A percentile compares a stretch with the other conserved stretches of the same genome.
Conservation (phyloP, 139 green algal genomes). For the Chlamydomonas incerta region DNA sequence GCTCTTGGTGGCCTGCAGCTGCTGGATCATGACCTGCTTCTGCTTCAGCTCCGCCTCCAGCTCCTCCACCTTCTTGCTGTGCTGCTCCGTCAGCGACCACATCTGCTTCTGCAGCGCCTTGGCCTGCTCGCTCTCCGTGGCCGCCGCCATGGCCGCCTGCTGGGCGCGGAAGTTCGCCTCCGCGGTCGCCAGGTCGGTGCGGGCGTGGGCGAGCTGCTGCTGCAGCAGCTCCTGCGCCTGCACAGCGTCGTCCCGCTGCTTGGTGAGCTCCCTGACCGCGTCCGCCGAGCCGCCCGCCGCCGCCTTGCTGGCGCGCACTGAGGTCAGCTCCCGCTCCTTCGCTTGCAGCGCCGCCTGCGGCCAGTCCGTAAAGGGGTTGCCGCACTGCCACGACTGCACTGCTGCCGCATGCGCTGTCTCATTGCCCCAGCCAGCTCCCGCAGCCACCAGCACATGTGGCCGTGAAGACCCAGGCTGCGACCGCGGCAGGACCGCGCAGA, state of each 20-base stretch:
- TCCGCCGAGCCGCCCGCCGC: neutral
- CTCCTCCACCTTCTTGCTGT: constrained; percentile 32
- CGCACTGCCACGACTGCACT: too few relatives aligned
- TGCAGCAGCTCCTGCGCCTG: constrained; percentile 3
- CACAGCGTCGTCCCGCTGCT: constrained; percentile 46
- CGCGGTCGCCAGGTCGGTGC: neutral
- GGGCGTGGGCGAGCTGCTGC: constrained; percentile 24
- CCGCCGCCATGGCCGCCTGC: neutral
- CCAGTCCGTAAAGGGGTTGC: too few relatives aligned
- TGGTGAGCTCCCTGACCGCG: constrained; percentile 44
- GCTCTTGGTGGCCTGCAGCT: constrained; percentile 40
- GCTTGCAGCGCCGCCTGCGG: neutral
- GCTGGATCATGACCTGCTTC: constrained; percentile 17
- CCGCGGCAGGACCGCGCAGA: too few relatives aligned
- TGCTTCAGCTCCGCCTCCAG: constrained; percentile 45
- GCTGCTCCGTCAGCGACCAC: constrained; percentile 28
- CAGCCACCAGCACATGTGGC: too few relatives aligned
- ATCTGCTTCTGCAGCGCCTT: constrained; percentile 40
- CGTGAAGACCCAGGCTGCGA: too few relatives aligned
- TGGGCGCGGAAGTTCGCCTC: constrained; percentile 11
- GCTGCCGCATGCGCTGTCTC: too few relatives aligned
- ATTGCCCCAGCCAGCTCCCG: too few relatives aligned
- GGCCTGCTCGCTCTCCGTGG: constrained; percentile 6
- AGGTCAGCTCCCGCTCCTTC: neutral
- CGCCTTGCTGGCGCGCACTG: neutral